These are phyloP conservation scores for Phaseolus lunatus DNA, from an alignment of 306 rosid genomes.

Conservation along the genomic window DNA sequence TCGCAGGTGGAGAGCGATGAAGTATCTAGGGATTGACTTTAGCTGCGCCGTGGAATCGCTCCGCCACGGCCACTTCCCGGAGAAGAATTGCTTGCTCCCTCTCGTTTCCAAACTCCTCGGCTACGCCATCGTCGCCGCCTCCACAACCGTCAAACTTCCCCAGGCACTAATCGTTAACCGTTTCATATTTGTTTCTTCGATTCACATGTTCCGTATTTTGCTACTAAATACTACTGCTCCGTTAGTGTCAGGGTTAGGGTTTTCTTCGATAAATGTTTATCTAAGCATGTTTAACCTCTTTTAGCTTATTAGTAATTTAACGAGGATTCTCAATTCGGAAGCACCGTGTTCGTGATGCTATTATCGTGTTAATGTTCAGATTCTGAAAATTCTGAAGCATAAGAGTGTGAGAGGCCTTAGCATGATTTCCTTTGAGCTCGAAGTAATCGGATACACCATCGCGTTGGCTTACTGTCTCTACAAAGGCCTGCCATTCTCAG, in stretches of 20 bases:
- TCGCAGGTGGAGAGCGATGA: conserved; percentile 29
- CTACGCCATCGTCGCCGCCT: conserved; percentile 95
- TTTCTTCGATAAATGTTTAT: neutral
- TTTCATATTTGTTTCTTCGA: neutral
- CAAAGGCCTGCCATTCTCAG: conserved; percentile 94
- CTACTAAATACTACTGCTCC: neutral
- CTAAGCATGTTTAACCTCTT: neutral
- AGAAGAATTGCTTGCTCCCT: conserved; percentile 89
- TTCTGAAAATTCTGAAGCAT: conserved; percentile 72
- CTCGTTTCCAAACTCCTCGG: conserved; percentile 96
- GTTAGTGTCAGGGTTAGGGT: neutral
- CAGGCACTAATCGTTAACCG: conserved; percentile 56
- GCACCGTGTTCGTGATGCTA: neutral
- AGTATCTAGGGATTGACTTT: conserved; percentile 56
- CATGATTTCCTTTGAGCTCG: conserved; percentile 83
- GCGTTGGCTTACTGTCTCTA: conserved; percentile 90
- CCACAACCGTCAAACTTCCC: conserved; percentile 98
- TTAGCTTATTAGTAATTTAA: neutral
- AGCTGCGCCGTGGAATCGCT: conserved; percentile 80
- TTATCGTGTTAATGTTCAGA: conserved; percentile 53
- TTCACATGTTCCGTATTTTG: neutral
- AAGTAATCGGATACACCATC: conserved; percentile 86
- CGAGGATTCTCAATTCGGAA: neutral
- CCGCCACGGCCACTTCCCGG: conserved; percentile 74
- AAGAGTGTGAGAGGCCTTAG: conserved; percentile 89